These are phyloP conservation scores for Serendipita indica DNA, from an alignment of 768 basidiomycete species.

Conservation along the genomic window DNA sequence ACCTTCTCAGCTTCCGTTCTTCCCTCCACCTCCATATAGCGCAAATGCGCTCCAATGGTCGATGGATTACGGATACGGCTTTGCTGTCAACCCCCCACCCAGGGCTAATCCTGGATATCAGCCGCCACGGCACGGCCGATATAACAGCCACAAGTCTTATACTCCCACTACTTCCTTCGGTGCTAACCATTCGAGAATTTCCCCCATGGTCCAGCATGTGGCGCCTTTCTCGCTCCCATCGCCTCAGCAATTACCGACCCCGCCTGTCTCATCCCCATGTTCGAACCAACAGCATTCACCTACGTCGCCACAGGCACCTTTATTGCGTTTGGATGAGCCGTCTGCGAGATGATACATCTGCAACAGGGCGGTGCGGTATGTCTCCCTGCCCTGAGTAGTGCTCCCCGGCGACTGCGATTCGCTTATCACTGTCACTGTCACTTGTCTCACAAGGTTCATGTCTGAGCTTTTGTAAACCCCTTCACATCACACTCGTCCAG, in stretches of 20 bases:
- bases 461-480: too few relatives aligned
- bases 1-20: not conserved
- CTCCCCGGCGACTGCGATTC: too few relatives aligned
- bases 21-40: not conserved
- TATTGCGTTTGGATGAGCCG: constrained; percentile 2
- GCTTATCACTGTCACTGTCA: too few relatives aligned
- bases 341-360: too few relatives aligned
- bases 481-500: too few relatives aligned
- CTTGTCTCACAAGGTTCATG: too few relatives aligned
- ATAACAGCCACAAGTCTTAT: not conserved
- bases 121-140: not conserved
- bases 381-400: too few relatives aligned
- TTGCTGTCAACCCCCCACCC: not conserved
- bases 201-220: not conserved
- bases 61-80: not conserved
- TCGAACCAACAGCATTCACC: constrained; percentile 2
- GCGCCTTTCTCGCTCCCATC: not conserved
- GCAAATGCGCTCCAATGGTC: not conserved
- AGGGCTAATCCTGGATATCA: not conserved
- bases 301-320: not conserved
- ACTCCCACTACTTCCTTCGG: not conserved
- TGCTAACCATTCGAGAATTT: not conserved
- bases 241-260: constrained; percentile 4
- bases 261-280: constrained; percentile 4
- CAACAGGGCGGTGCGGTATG: too few relatives aligned